A percentile compares a stretch with the other conserved stretches of the same genome.
phyloP scores from a whole-genome alignment of 306 rosid genomes.

The Pueraria montana region DNA sequence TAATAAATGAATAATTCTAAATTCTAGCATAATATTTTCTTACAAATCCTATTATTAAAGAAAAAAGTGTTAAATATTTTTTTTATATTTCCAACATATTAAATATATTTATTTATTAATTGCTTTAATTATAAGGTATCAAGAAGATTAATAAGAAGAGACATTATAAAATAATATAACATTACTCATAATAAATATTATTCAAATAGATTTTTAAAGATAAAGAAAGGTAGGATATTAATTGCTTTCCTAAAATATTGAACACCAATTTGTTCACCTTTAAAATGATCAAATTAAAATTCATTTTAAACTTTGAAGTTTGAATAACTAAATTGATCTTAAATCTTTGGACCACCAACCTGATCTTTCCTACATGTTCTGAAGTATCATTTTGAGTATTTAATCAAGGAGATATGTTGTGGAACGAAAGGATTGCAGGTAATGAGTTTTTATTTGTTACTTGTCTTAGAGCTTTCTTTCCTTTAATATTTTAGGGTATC shows the following conservation, averaged over 20 bases:
- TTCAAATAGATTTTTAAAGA: not conserved
- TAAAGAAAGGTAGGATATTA: not conserved
- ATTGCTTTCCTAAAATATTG: too few species aligned
- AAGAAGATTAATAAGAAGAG: not conserved
- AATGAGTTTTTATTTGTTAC: not conserved
- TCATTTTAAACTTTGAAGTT: not conserved
- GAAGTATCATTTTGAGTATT: not conserved
- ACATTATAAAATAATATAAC: not conserved
- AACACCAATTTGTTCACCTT: too few species aligned
- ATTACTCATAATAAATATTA: not conserved
- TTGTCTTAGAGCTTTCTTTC: not conserved
- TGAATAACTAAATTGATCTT: not conserved
- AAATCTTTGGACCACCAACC: not conserved
- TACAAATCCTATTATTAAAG: not conserved
- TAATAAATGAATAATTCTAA: not conserved
- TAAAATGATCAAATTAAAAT: too few species aligned
- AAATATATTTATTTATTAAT: not conserved
- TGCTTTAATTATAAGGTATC: not conserved
- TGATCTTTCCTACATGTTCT: not conserved
- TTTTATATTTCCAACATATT: not conserved
- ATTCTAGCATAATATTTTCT: not conserved
- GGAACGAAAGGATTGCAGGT: not conserved
- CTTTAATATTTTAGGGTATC: not conserved
- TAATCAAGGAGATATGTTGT: not conserved
- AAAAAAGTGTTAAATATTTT: not conserved